Evolutionary conservation across 352 stramenopile genomes (phyloP), one percentile per base, ranked within the genome.

Genomic region (Phytophthora pini): DNA sequence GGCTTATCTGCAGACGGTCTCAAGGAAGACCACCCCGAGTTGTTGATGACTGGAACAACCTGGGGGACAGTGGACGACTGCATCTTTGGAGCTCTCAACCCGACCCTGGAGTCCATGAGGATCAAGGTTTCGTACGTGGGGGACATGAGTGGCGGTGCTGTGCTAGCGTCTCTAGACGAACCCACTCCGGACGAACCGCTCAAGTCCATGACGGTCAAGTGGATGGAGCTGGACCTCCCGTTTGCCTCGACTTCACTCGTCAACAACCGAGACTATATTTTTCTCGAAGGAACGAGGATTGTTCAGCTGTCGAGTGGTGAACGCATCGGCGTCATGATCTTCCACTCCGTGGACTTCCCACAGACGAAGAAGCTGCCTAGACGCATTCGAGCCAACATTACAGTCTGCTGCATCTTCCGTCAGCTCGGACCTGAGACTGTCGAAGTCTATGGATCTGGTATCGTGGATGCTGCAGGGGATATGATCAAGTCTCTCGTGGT

Each of bases 321-420:
- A 46, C 70, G 50, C 11, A 57, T 88, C 7, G 79, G 79, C 12
- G 80, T 77, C 51, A 72, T 84, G 64, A 51, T 80, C 9, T 54
- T 79, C 52, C 82, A 90, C 61, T 89, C 79, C 17, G 67, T 74
- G 12, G 24, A 76, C 24, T 76, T 90, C 17, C 56, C 66, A 1
- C 57, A 87, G 20, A 63, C 80, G 4, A 77, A 77, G 13, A 54
- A 70, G n/a, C 43, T 89, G 2, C 56, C 68, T 2, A 27, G 57
- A 32, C 76, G 70, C 10, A 65, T 80, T 26, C 80, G 82, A 8
- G 80, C 63, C 10, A 83, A 79, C 32, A 65, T 88, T 11, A 88
- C 80, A 3, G 53, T 77, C 15, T 89, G 77, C 39, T 74, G 53
- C 10, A 75, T 92, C 60, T 88, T 83, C 49, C 77, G 77, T 4